Conservation (phyloP, 1,284 basidiomycete species). For the Papiliotrema flavescens region DNA sequence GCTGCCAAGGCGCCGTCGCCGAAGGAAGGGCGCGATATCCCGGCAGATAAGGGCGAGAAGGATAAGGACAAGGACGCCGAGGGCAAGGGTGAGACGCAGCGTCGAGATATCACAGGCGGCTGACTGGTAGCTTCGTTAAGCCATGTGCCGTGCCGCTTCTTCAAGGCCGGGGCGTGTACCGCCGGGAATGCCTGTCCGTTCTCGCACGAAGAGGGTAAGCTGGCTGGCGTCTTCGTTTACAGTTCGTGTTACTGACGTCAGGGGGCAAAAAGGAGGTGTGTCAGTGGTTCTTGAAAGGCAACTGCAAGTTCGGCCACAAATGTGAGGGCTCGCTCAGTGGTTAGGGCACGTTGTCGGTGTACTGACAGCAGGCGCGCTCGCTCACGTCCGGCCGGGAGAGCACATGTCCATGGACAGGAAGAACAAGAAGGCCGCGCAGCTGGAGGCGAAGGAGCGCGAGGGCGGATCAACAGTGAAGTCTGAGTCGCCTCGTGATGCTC, state of each 20-base stretch:
- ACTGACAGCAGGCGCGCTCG: constrained; percentile 59
- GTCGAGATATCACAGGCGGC: background rate
- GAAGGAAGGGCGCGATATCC: background rate
- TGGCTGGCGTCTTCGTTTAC: background rate
- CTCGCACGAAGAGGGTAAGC: constrained; percentile 60
- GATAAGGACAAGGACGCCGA: background rate
- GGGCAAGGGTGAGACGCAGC: background rate
- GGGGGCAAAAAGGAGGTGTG: constrained; percentile 84
- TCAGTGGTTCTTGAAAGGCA: constrained; percentile 79
- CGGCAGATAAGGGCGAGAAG: background rate
- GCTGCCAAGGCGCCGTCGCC: background rate
- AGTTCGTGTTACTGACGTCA: constrained; percentile 6
- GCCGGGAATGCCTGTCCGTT: constrained; percentile 94
- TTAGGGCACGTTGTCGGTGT: background rate
- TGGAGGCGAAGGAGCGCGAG: constrained; percentile 51
- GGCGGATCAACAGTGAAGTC: background rate
- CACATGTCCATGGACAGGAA: constrained; percentile 92
- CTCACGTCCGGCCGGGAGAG: constrained; percentile 91
- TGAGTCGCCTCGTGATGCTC: background rate
- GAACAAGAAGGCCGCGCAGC: constrained; percentile 94
- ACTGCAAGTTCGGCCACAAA: constrained; percentile 97
- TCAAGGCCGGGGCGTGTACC: constrained; percentile 86
- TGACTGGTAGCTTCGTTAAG: constrained; percentile 56
- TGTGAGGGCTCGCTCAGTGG: constrained; percentile 52
- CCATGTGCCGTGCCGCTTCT: constrained; percentile 98